phyloP scores from a whole-genome alignment of 257 asterid genomes.

The Jacaranda copaia region DNA sequence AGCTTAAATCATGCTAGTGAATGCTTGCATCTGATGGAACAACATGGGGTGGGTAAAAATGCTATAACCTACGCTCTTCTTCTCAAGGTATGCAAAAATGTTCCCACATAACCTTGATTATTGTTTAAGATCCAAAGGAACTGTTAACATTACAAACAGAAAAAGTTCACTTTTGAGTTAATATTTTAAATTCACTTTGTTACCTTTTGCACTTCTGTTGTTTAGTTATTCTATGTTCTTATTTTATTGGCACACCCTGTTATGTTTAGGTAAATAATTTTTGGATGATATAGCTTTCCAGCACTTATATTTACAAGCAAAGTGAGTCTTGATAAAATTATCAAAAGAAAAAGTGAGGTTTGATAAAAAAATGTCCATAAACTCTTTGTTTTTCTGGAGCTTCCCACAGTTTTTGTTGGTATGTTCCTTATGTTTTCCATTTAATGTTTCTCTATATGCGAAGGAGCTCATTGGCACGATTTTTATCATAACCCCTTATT shows the following conservation, averaged over 20 bases:
- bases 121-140: constrained; percentile 21
- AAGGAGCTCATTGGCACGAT: neutral
- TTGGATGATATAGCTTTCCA: constrained; percentile 22
- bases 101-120: constrained; percentile 12
- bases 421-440: neutral
- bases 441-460: constrained; percentile 1
- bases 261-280: neutral
- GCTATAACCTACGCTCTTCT: constrained; percentile 69
- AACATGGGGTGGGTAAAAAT: constrained; percentile 74
- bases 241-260: neutral
- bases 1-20: constrained; percentile 59
- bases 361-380: neutral
- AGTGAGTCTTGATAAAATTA: constrained; percentile 6
- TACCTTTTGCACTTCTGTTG: neutral
- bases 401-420: constrained; percentile 10
- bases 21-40: constrained; percentile 80
- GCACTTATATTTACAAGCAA: constrained; percentile 14
- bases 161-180: neutral
- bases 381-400: neutral
- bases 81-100: constrained; percentile 67
- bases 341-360: neutral
- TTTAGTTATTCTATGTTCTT: neutral
- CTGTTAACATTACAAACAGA: neutral
- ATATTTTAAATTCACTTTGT: neutral
- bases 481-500: neutral